These are phyloP conservation scores for Geotrichum candidum DNA, from an alignment of 1,139 yeast species.

Conservation along the genomic window DNA sequence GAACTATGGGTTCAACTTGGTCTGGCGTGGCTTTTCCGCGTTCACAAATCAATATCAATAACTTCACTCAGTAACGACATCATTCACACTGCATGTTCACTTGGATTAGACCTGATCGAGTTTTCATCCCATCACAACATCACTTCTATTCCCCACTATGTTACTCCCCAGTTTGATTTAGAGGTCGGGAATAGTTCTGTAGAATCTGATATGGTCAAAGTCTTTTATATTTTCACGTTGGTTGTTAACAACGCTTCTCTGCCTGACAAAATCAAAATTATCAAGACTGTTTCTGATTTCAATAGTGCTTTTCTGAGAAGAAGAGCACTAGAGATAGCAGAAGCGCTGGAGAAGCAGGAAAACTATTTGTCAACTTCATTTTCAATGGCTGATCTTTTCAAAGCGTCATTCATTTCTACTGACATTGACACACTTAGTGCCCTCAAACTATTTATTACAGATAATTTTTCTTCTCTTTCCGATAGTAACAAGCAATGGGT, in stretches of 20 bases:
- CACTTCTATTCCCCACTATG: not conserved
- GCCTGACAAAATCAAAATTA: not conserved
- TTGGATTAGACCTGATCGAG: conserved; percentile 14
- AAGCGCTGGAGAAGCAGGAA: not conserved
- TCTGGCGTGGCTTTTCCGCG: conserved; percentile 9
- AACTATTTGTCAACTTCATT: not conserved
- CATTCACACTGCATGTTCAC: conserved; percentile 13
- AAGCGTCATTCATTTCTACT: not conserved
- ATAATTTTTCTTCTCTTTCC: not conserved
- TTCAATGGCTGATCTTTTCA: not conserved
- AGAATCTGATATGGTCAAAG: conserved; percentile 1
- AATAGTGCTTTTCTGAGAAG: conserved; percentile 2
- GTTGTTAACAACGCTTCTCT: not conserved
- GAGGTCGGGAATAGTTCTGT: not conserved
- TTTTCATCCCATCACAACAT: not conserved
- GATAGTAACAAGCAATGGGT: conserved; percentile 10
- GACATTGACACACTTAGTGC: not conserved
- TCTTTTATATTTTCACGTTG: not conserved
- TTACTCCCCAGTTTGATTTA: not conserved
- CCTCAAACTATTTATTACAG: conserved; percentile 2
- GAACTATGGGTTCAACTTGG: conserved; percentile 9
- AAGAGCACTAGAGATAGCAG: not conserved
- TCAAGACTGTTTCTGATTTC: not conserved
- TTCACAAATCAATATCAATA: not conserved
- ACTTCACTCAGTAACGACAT: not conserved